A percentile compares a stretch with the other conserved stretches of the same genome.
Conservation (phyloP, 1,284 basidiomycete species). For the Trametes hirsuta region DNA sequence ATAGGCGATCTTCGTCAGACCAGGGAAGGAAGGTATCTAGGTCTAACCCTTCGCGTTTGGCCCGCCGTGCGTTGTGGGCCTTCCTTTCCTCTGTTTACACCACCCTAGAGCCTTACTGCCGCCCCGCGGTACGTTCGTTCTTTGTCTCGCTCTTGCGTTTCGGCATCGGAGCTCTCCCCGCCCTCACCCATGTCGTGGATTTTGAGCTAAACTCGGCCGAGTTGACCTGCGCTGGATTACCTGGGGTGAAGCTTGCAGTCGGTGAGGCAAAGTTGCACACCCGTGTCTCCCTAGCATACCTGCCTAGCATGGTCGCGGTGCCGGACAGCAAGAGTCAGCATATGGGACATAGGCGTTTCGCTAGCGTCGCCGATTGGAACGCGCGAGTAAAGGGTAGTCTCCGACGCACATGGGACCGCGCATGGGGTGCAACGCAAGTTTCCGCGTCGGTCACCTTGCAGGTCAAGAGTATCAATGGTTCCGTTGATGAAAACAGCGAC, state of each 20-base stretch:
- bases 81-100: constrained; percentile 40
- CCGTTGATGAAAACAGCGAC: constrained; percentile 34
- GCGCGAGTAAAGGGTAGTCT: constrained; percentile 61
- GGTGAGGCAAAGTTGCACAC: constrained; percentile 57
- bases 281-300: constrained; percentile 55
- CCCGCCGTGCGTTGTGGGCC: constrained; percentile 46
- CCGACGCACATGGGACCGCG: constrained; percentile 65
- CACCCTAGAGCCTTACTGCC: constrained; percentile 58
- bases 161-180: constrained; percentile 64
- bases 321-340: constrained; percentile 27
- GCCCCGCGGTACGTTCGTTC: constrained; percentile 60
- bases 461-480: constrained; percentile 51
- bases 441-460: constrained; percentile 54
- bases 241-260: constrained; percentile 52
- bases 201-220: constrained; percentile 63
- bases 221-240: constrained; percentile 52
- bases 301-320: constrained; percentile 41
- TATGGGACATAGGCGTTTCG: constrained; percentile 33
- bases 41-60: constrained; percentile 52
- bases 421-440: constrained; percentile 65
- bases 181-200: constrained; percentile 63
- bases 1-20: background rate
- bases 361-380: constrained; percentile 63
- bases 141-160: constrained; percentile 59
- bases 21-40: constrained; percentile 6